Evolutionary conservation across 345 rosid genomes (phyloP), one percentile per base, ranked within the genome.

Genomic region (Luvunga scandens): DNA sequence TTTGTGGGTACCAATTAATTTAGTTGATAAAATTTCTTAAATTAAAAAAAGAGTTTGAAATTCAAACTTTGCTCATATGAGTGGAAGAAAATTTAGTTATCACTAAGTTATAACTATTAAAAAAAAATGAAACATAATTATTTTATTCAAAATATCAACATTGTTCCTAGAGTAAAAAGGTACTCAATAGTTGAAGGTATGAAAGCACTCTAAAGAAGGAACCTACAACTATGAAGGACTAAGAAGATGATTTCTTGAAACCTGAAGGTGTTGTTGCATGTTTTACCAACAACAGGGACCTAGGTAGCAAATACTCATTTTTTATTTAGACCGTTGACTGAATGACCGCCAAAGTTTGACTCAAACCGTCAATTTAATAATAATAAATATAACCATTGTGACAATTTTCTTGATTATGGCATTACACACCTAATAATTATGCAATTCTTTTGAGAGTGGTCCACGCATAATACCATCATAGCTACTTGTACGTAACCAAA

Each of bases 311-410:
- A 50, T 50, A 16, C 56, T 18, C 7, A 9, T 45, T 16, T 14
- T 16, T 6, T 14, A 13, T 18, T 25, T 1, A 5, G 5, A 12
- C 9, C 62, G 45, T 64, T 75, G 71, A 45, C 69, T 42, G 53
- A 59, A 12, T 19, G 45, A n/a, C 38, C 31, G 60, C 70, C 42
- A 22, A 74, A 74, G 71, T 66, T 71, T 79, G 63, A 39, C 74
- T 59, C 69, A 60, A 69, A 60, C 36, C 67, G 9, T 69, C 61
- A 2, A 22, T 6, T 42, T 21, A 6, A 6, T 45, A 1, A 24
- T 42, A 7, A 16, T 34, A 2, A 66, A 34, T 22, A 36, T 42
- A 42, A 42, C 48, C 45, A 42, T 10, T 34, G 13, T 8, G 45
- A 33, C 69, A 34, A 66, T 33, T 66, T 68, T 64, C 21, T 38